Base-by-base conservation (phyloP, 176 grass and related monocot species). In the Oropetium thomaeum region DNA sequence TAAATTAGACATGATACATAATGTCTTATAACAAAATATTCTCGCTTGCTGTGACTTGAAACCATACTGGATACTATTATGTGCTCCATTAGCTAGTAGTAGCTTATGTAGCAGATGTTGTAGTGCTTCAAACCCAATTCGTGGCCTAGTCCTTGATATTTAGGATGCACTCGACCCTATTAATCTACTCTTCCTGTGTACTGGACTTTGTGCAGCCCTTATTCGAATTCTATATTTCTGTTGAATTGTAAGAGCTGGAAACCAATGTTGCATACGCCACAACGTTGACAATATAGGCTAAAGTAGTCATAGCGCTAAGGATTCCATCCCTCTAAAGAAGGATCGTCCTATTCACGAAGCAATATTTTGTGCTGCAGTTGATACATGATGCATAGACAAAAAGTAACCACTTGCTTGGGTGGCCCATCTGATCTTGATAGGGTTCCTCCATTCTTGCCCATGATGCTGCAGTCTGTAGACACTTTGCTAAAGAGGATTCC, bases 391-490 rank as follows among this genome's bases (percentile, higher is more conserved):
- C 66, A 63, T 61, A 59, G 45, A 23, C 34, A 8, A 28, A 73
- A 63, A 54, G 58, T 57, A 53, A 69, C 62, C 67, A 23, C 53
- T 51, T 76, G 72, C 45, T 17, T 49, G 45, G 27, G 41, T 76
- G 51, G 71, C 30, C 61, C 62, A 49, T 75, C 41, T 67, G 34
- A 77, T 70, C 32, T 77, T 62, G 81, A 83, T 70, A 62, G 64
- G 73, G 37, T 83, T 77, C 8, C 9, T 47, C 55, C 13, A 42
- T 7, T 78, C 74, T 65, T 63, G 45, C 20, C 55, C 10, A 83
- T 84, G 65, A 71, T 55, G 66, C 13, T 20, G 25, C 30, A 31
- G 72, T 57, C 13, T 20, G 25, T 39, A 31, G 72, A 41, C 23
- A 6, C 49, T 40, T 83, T 70, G 70, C 65, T 20, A 32, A 78